Base-by-base conservation (phyloP, 2,329 filamentous ascomycete species). In the Fusarium haematococcum region DNA sequence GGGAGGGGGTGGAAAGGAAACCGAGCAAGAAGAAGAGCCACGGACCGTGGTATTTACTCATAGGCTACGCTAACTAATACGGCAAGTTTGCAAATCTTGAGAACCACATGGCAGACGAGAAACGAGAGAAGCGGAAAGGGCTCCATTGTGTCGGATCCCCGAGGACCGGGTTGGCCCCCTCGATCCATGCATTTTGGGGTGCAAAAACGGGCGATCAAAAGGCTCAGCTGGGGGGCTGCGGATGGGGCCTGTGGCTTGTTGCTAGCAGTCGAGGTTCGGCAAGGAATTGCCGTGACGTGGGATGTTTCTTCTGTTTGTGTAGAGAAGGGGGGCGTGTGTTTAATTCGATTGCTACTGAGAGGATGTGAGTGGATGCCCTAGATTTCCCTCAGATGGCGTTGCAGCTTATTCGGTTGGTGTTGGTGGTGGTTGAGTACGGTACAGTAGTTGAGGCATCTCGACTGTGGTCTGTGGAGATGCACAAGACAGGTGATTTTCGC, bases 271-370 rank as follows among this genome's bases (percentile, higher is more conserved):
- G 67, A 69, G 57, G 52, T 57, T 74, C 76, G 76, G 76, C 76
- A 78, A 78, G 64, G 69, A 75, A 70, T 78, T 78, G 76, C 76
- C 76, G 75, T 41, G 63, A 57, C 68, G 75, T 75, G 71, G 68
- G 64, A 67, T 71, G 71, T 67, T 70, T 58, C 39, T 33, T 32
- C n/a, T 35, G 18, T 14, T 43, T 66, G n/a, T 41, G 23, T 41
- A 30, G 20, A 48, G 43, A 58, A 58, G 52, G 41, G 56, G 25
- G 58, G 45, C 25, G 48, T 67, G 27, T 43, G 56, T 70, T 50
- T 68, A 68, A 20, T 73, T 62, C 62, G 63, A 27, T 57, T 45
- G 32, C n/a, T 39, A 59, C 25, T 41, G 50, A 20, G 8, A 16
- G 43, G 25, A 52, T 67, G 23, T 58, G 32, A 64, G 58, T 60